Evolutionary conservation across 768 basidiomycete species (phyloP), one percentile per base, ranked within the genome.

Genomic region (Tricholomella constricta): DNA sequence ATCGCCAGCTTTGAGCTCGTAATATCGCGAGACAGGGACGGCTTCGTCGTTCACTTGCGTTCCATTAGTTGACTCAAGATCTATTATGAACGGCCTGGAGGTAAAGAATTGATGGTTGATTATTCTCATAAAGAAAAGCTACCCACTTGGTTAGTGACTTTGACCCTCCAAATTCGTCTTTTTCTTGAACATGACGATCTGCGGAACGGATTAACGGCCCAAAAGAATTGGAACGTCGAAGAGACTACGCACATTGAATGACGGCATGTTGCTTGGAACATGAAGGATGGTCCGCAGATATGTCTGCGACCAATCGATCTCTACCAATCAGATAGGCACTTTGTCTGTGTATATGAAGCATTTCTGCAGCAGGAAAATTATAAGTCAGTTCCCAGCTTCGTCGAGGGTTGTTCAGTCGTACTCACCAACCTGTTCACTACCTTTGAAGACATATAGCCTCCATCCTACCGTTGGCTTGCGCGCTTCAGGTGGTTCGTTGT

Each of bases 191-290:
- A 62, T 89, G 86, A 25, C 97, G 89, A 68, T 89, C 89, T 91
- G 59, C 25, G 49, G 51, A 51, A 53, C 26, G 22, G 40, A 23
- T 34, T 45, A 56, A 25, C 46, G 59, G 52, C 37, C 46, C 20
- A 32, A 54, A 51, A 34, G 14, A 29, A 26, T 26, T 19, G 10
- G 17, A 31, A 32, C 35, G 7, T n/a, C 45, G 42, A 17, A 23
- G 23, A 40, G 47, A n/a, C 19, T 25, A 68, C 85, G 23, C 64
- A 89, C 89, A 94, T 72, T 99, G 97, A 27, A 99, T 89, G 2
- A 87, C 97, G 14, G 97, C 94, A 65, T 99, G 97, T 66, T 99
- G 97, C 66, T 99, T 99, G 0, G 97, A 98, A 59, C 93, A 94
- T 6, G 96, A 98, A 2, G 96, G 96, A 65, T 99, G 97, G 54